Evolutionary conservation across 2,329 filamentous ascomycete species (phyloP).

Genomic region (Colletotrichum aenigma): DNA sequence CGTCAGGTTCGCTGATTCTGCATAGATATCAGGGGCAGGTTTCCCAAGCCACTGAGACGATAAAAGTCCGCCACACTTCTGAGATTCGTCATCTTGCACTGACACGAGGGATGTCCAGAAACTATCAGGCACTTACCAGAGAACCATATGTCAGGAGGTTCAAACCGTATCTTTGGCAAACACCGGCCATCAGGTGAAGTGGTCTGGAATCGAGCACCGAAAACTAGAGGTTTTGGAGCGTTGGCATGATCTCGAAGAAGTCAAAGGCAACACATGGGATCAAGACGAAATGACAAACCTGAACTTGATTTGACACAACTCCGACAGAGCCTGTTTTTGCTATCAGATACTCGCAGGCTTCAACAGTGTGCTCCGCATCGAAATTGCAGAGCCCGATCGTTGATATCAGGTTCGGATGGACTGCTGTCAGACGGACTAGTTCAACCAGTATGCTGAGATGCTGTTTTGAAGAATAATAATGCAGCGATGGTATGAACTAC

Average conservation of each 20-base stretch:
- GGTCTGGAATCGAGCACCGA: not conserved
- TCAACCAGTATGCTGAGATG: not conserved
- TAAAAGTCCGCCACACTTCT: not conserved
- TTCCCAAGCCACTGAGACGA: not conserved
- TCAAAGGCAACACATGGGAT: not conserved
- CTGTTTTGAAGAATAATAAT: not conserved
- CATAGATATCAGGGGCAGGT: not conserved
- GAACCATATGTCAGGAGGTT: not conserved
- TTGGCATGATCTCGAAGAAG: too few species aligned
- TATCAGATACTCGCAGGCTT: slow-evolving; percentile 3
- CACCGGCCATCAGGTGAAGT: not conserved
- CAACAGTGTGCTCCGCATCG: not conserved
- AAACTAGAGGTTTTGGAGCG: not conserved
- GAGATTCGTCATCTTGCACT: not conserved
- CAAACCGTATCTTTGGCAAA: not conserved
- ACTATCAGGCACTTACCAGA: not conserved
- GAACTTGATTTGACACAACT: not conserved
- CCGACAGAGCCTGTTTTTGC: not conserved
- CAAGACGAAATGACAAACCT: not conserved
- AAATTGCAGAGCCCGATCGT: slow-evolving; percentile 4
- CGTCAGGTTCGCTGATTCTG: not conserved
- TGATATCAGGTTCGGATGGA: not conserved
- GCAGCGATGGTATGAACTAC: not conserved
- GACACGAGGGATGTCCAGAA: too few species aligned
- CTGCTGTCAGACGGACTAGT: not conserved